Evolutionary conservation across 1,139 yeast genomes (phyloP).

Genomic region (Debaryomycetaceae sp.): DNA sequence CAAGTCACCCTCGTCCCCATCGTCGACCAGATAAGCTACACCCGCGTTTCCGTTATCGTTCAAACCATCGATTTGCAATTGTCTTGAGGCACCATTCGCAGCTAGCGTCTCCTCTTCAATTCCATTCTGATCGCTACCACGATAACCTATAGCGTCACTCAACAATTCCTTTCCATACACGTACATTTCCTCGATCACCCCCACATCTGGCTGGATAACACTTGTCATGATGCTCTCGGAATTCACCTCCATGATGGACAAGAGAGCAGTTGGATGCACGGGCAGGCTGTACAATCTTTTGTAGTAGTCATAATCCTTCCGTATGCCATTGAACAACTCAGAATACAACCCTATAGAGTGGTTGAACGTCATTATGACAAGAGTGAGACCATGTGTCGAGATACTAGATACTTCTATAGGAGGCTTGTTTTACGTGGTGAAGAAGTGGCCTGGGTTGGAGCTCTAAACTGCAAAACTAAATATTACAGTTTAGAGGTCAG

Average conservation of each 20-base stretch:
- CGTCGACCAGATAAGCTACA: not conserved
- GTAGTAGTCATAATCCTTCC: conserved; percentile 21
- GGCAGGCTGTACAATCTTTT: conserved; percentile 24
- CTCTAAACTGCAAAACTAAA: not conserved
- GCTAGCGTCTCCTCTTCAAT: not conserved
- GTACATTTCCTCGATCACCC: conserved; percentile 12
- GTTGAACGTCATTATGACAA: conserved; percentile 8
- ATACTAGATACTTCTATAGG: not conserved
- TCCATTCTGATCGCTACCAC: conserved; percentile 2
- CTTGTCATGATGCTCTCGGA: conserved; percentile 8
- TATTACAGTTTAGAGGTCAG: not conserved
- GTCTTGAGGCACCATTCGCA: not conserved
- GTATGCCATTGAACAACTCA: conserved; percentile 19
- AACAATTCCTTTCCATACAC: conserved; percentile 19
- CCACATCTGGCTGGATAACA: not conserved
- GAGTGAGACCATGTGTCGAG: not conserved
- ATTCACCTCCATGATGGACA: conserved; percentile 21
- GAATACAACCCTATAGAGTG: conserved; percentile 19
- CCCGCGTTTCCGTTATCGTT: not conserved
- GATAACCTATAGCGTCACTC: conserved; percentile 13
- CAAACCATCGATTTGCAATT: conserved; percentile 1
- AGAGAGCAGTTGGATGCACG: conserved; percentile 22
- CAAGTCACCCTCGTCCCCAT: not conserved
- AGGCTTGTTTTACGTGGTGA: not conserved
- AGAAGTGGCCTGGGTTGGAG: not conserved